Evolutionary conservation across 495 filamentous ascomycete species (phyloP), one percentile per base, ranked within the genome.

Genomic region (Neurospora intermedia): DNA sequence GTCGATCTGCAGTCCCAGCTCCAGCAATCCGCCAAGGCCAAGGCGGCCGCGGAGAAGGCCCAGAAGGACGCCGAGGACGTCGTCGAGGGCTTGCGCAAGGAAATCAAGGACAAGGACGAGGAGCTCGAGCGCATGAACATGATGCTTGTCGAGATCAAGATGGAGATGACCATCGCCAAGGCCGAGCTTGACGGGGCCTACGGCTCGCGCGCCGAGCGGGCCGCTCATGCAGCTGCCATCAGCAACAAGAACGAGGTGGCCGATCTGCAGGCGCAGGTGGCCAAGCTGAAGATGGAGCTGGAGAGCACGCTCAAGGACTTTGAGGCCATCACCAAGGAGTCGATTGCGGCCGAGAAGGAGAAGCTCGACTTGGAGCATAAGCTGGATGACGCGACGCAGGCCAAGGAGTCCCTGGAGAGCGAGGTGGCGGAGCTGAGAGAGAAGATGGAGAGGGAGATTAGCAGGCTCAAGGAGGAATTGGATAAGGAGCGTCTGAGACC

Each of bases 121-220:
- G 93, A 97, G 77, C 85, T 96, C 79, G 87, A 91, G 15, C 84
- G 88, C 40, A 85, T 96, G 70, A 94, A 96, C 78, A 87, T 89
- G 75, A 93, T 96, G 81, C 86, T 97, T 73, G 92, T 94, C 69
- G 89, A 93, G 72, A 85, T 96, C 69, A 93, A 94, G 72, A 98
- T 94, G 45, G 96, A 98, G 78, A 84, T 97, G 73, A 94, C 94
- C 69, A 89, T 99, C 82, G 92, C 92, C 72, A 93, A 92, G 80
- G 96, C 96, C 6, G 96, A 99, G 83, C 91, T 98, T 43, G 96
- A 99, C 78, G 93, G 93, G 71, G 95, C 96, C 23, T 97, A 97
- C 78, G 96, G 93, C 39, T 88, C 88, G 11, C 85, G 92, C 71
- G 88, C 90, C 46, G 85, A 96, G 80, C 89, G 93, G 31, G 93